A percentile compares a stretch with the other conserved stretches of the same genome.
These are phyloP conservation scores for Medicago arabica DNA, from an alignment of 306 rosid species.

Conservation along the genomic window DNA sequence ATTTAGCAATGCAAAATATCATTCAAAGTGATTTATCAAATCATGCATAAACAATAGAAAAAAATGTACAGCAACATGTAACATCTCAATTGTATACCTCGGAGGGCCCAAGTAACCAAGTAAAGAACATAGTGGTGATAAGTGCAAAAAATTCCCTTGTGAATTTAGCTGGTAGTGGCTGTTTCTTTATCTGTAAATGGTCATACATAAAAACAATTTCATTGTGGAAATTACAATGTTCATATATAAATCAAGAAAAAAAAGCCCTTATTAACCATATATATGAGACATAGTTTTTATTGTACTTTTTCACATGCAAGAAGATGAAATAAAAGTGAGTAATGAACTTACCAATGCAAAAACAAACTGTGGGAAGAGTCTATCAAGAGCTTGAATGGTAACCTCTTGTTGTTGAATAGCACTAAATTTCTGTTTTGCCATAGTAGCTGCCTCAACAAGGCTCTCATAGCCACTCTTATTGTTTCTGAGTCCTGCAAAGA, in stretches of 20 bases:
- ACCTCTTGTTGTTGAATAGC: constrained; percentile 60
- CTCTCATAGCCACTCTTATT: constrained; percentile 76
- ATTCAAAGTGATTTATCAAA: constrained; percentile 7
- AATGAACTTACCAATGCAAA: constrained; percentile 60
- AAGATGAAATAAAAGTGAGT: constrained; percentile 31
- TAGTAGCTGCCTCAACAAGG: constrained; percentile 76
- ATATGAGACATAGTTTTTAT: too few species aligned
- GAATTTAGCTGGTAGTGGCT: constrained; percentile 71
- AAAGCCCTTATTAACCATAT: too few species aligned
- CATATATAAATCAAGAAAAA: too few species aligned
- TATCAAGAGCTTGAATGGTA: constrained; percentile 62
- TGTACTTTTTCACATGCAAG: background rate
- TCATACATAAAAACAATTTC: constrained; percentile 10
- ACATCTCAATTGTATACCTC: constrained; percentile 56
- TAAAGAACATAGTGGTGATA: constrained; percentile 79
- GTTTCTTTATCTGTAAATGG: constrained; percentile 63
- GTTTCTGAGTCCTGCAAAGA: constrained; percentile 63
- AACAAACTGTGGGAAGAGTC: constrained; percentile 71
- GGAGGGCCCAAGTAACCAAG: constrained; percentile 90
- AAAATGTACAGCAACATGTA: background rate
- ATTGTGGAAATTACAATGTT: constrained; percentile 18
- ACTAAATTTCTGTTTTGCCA: constrained; percentile 53
- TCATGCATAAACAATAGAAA: background rate
- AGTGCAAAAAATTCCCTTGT: constrained; percentile 75
- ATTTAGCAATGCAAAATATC: too few species aligned